Percentiles rank a stretch among this genome's conserved stretches.
Conservation (phyloP, 2,329 filamentous ascomycete genomes). For the Diaporthe sp. region DNA sequence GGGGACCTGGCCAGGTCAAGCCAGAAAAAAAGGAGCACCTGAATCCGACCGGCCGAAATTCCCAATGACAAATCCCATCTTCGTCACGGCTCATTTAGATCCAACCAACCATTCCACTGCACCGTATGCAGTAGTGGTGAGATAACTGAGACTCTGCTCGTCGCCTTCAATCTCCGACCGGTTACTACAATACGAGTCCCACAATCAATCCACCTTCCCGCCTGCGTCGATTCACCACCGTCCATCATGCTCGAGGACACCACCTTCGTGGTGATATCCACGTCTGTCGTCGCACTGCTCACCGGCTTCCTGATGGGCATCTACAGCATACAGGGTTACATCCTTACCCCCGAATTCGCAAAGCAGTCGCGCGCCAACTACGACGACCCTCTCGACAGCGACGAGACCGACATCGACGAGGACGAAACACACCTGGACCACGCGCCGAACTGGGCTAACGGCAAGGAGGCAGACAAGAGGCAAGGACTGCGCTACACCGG, state of each 20-base stretch:
- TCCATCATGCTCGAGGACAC: conserved; percentile 14
- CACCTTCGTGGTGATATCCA: conserved; percentile 73
- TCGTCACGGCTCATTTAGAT: not conserved
- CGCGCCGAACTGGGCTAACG: conserved; percentile 77
- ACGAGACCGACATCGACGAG: conserved; percentile 77
- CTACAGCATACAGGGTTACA: conserved; percentile 75
- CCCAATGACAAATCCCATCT: conserved; percentile 22
- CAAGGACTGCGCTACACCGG: conserved; percentile 64
- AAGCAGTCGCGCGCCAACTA: conserved; percentile 70
- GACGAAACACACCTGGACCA: conserved; percentile 72
- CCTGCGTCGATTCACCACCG: not conserved
- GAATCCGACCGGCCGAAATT: not conserved
- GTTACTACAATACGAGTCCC: too few species aligned
- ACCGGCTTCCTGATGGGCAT: conserved; percentile 87
- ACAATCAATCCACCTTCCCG: not conserved
- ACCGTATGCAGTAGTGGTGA: not conserved
- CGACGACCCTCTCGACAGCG: conserved; percentile 75
- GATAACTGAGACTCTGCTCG: not conserved
- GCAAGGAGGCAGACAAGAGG: conserved; percentile 68
- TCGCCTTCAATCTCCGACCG: not conserved
- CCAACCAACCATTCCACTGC: not conserved
- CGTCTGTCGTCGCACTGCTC: conserved; percentile 80
- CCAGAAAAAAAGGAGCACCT: conserved; percentile 26
- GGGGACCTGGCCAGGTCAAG: not conserved
- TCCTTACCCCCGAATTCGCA: conserved; percentile 69